Base-by-base conservation (phyloP, 192 early-diverging fungal species). In the Rhizophagus prolifer region DNA sequence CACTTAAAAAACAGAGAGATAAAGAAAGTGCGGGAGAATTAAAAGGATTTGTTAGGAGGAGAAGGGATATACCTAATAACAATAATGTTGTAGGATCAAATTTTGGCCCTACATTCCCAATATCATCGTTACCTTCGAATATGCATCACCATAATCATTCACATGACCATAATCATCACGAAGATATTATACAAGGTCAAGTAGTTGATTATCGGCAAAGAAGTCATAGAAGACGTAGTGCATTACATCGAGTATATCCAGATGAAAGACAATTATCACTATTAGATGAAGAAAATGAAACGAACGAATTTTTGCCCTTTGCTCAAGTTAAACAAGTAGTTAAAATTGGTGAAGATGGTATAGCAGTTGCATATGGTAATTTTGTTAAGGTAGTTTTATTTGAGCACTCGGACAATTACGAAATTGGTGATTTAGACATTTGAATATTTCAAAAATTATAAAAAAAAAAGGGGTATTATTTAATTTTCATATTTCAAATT, bases 301-400 rank as follows among this genome's bases (percentile, higher is more conserved):
- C 58, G 75, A 68, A 76, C n/a, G 75, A 69, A 68, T 13, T 76
- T 14, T 68, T 76, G 19, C 75, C 75, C 58, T 76, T 76, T 58
- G 75, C 65, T 31, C 50, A 50, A 44, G 31, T 76, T 25, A n/a
- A 65, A 59, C 75, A 68, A 76, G 28, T 68, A 7, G 75, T 76
- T 50, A 76, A 76, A 76, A 23, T 76, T 41, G 75, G 75, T 12
- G 75, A 69, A 16, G 28, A 76, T 54, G 75, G 75, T 9, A 31
- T 76, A 28, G 63, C 64, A 23, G 25, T 68, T 58, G 65, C 61
- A 7, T 76, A 76, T 76, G 75, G 75, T 12, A 76, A 76, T 66
- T 76, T 76, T 30, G 50, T 68, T 31, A 76, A 76, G 59, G 64
- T 68, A 38, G 62, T 76, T 58, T 68, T 31, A 25, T 69, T 68